These are phyloP conservation scores for Rhodotorula sp. DNA, from an alignment of 1,284 basidiomycete genomes.

Conservation along the genomic window DNA sequence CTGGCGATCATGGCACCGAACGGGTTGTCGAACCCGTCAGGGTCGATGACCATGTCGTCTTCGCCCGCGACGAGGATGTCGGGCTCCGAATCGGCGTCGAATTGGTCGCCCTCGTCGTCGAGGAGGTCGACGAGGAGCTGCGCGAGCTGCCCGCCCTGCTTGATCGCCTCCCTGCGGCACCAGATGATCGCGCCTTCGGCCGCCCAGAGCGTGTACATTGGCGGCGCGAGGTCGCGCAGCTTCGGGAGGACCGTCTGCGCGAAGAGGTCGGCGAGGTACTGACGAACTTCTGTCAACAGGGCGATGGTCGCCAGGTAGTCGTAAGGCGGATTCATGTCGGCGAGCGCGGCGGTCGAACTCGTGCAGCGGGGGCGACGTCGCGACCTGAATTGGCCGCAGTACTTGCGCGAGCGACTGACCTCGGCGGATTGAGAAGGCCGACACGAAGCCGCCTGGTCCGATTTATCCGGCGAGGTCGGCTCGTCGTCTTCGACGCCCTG, in stretches of 20 bases:
- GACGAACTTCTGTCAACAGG: constrained; percentile 27
- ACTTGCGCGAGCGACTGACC: not conserved
- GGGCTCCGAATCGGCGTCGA: constrained; percentile 8
- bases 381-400: constrained; percentile 20
- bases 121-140: constrained; percentile 24
- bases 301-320: constrained; percentile 32
- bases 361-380: not conserved
- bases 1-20: not conserved
- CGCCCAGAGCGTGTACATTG: constrained; percentile 29
- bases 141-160: constrained; percentile 10
- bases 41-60: not conserved
- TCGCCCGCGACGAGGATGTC: not conserved
- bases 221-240: constrained; percentile 4
- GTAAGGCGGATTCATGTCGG: not conserved
- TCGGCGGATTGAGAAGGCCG: constrained; percentile 9
- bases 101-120: constrained; percentile 24
- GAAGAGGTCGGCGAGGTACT: constrained; percentile 31
- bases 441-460: too few species aligned
- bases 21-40: not conserved
- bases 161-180: constrained; percentile 17
- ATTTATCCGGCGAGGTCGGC: too few species aligned
- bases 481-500: not conserved
- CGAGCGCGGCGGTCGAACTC: not conserved
- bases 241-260: constrained; percentile 8
- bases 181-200: constrained; percentile 20